Evolutionary conservation across 164 flowering plant genomes (phyloP).

Genomic region (Stephania japonica): DNA sequence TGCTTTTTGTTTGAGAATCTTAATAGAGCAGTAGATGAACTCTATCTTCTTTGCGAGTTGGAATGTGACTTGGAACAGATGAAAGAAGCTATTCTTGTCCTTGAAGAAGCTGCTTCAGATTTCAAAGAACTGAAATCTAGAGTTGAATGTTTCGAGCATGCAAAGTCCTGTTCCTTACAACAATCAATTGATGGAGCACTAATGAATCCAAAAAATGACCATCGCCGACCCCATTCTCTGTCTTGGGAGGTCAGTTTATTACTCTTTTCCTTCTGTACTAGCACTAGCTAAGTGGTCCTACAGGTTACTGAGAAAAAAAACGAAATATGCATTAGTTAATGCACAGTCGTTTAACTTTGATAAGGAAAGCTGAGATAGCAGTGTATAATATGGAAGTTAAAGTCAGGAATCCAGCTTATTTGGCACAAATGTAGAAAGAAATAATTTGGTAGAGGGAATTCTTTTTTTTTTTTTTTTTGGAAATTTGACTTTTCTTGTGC

Average conservation of each 20-base stretch:
- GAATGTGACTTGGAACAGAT: slow-evolving; percentile 91
- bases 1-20: slow-evolving; percentile 90
- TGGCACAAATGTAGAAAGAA: too few relatives aligned
- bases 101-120: slow-evolving; percentile 89
- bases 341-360: not conserved
- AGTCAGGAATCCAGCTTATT: too few relatives aligned
- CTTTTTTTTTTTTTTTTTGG: too few relatives aligned
- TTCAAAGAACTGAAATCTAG: slow-evolving; percentile 65
- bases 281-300: not conserved
- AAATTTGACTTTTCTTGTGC: too few relatives aligned
- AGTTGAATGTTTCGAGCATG: slow-evolving; percentile 73
- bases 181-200: slow-evolving; percentile 36
- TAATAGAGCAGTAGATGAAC: slow-evolving; percentile 92
- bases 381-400: not conserved
- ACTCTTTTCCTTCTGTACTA: not conserved
- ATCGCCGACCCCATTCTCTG: slow-evolving; percentile 90
- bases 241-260: slow-evolving; percentile 85
- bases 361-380: not conserved
- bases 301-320: not conserved
- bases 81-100: slow-evolving; percentile 89
- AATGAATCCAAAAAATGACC: slow-evolving; percentile 54
- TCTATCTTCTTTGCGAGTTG: slow-evolving; percentile 89
- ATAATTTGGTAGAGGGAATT: too few relatives aligned
- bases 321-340: not conserved
- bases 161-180: slow-evolving; percentile 42